Evolutionary conservation across 73 alveolate genomes (phyloP), one percentile per base, ranked within the genome.

Genomic region (Breviolum minutum): DNA sequence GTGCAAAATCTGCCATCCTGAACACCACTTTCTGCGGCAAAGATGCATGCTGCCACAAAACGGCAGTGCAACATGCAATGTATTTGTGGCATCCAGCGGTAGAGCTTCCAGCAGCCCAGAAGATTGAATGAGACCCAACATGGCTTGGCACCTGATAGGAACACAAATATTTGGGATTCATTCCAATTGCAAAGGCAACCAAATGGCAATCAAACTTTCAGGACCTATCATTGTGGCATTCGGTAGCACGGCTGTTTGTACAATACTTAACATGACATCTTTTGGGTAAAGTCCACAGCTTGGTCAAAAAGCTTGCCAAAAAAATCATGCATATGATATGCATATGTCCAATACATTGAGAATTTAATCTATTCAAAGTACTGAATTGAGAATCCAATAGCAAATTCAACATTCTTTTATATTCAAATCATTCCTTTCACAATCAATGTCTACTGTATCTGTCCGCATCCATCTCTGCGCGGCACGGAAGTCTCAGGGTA

Each of bases 61-160:
- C 16, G 98, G 98, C 80, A 92, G 90, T 10, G 98, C 98, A 66
- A 92, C 98, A 22, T 48, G 91, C 81, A 92, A 29, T 13, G 91
- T 74, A 24, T 69, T 84, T n/a, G 79, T 19, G 14, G 97, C 26
- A 19, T 76, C 91, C 91, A 74, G 73, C 29, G 90, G 89, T n/a
- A 92, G 32, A n/a, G 60, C 79, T n/a, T 92, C 98, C 79, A 92
- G 29, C 29, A 63, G 63, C 76, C 92, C 92, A 20, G 60, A 61
- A 54, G 92, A 83, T 60, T 61, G 92, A 8, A 83, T 48, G 29
- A 91, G 64, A 30, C 69, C 68, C 91, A 92, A 66, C 98, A 92
- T 73, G 86, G 79, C 91, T 81, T 92, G 91, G 90, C 98, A 92
- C 98, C 98, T 89, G 8, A 27, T 48, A 26, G 62, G 24, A 40